Evolutionary conservation across 768 basidiomycete genomes (phyloP), one percentile per base, ranked within the genome.

Genomic region (Boletus subparvulus): DNA sequence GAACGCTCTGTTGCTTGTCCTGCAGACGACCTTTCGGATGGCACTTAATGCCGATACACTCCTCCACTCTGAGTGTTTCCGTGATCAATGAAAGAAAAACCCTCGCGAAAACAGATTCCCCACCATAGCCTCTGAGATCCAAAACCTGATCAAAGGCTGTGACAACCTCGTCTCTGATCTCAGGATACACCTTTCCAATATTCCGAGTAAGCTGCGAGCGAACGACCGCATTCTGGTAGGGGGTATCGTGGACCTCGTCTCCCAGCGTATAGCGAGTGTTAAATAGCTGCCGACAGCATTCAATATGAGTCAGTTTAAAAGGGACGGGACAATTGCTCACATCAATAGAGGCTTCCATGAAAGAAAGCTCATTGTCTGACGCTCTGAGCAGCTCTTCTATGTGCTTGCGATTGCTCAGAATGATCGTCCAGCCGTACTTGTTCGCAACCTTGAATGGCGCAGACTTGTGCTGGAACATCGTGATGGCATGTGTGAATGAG

Each of bases 151-250:
- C 61, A 48, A 82, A 78, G 0, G 81, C 69, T 0, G 65, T 52
- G 1, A 65, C 50, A 13, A 83, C 68, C 62, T 85, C 84, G 17
- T 80, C 75, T 13, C 70, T 71, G 17, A 84, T 61, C 21, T 74
- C 73, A 1, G 75, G 70, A 57, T 80, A 78, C 4, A 76, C 55
- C 1, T 45, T 51, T 1, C 63, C 67, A 6, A 83, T 68, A 40
- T 77, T 77, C 13, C 79, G 73, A 24, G 73, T 73, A 10, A 78
- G 63, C 6, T 61, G 59, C 4, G 60, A 50, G 19, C 64, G 70
- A 26, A 78, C 36, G 33, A 73, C 49, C 3, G 36, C 21, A 11
- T 67, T 36, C 40, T 76, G 76, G 49, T 72, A 73, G 2, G 43
- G 42, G 36, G 71, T 61, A 0, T 69, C 43, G 9, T 56, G 46